Evolutionary conservation across 2,329 filamentous ascomycete species (phyloP), one percentile per base, ranked within the genome.

Genomic region (Rachicladosporium sp.): DNA sequence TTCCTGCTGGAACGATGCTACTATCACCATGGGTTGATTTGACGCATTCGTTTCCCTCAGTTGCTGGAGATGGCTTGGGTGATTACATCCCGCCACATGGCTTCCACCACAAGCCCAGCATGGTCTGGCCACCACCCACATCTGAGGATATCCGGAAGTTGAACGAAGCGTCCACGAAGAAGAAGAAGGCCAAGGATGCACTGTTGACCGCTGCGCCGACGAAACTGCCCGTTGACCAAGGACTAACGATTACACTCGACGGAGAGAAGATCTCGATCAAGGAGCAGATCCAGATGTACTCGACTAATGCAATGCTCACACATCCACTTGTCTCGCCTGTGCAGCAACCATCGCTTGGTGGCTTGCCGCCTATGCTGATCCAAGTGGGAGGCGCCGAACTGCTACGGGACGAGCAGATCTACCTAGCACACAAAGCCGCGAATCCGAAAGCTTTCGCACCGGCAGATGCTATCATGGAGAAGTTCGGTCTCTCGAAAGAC

Each of bases 21-120:
- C 83, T 96, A 37, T 94, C 86, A 36, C 91, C 91, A 1, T 98
- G 91, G 91, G 87, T 89, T 6, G 91, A 98, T 57, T 65, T 96
- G 38, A 93, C 86, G 0, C 89, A 96, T 57, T 95, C 88, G 0
- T 96, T 96, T 47, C 91, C 91, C 0, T 95, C 88, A 48, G 73
- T 94, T n/a, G 73, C 76, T 2, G 74, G 69, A 4, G 76, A 86
- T 31, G 78, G 75, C 36, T 74, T 76, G 1, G 62, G 85, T 36
- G 91, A 98, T 57, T 96, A 95, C 51, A 89, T 98, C 29, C 91
- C 91, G 4, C 65, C 78, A 1, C 72, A 80, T 49, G 91, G 91
- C 0, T 96, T 98, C 52, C 79, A 93, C 47, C 87, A 96, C 50
- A 86, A 82, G 51, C 91, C 89, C 0, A 94, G 86, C 0, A 68